Evolutionary conservation across 805 yeast genomes (phyloP).

Genomic region (Yarrowia deformans): DNA sequence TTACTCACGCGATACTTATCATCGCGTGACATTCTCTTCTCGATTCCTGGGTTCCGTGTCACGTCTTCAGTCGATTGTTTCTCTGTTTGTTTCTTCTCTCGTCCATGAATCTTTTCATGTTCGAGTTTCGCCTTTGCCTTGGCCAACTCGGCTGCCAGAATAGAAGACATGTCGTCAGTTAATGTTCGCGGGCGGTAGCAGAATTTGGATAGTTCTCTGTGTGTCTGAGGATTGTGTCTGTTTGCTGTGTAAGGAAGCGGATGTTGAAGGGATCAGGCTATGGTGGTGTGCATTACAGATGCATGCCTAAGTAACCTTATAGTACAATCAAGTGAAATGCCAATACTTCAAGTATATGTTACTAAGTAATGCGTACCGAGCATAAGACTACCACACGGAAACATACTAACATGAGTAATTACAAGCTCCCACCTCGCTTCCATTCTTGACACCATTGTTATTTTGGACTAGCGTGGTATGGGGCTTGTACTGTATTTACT

Average conservation of each 20-base stretch:
- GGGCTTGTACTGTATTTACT: background rate
- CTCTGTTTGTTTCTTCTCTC: background rate
- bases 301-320: background rate
- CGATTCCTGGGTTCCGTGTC: slow-evolving; percentile 4
- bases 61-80: background rate
- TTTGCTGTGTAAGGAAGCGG: too few relatives aligned
- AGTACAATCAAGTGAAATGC: background rate
- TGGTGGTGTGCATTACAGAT: background rate
- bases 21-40: slow-evolving; percentile 10
- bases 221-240: too few relatives aligned
- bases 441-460: too few relatives aligned
- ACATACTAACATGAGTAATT: too few relatives aligned
- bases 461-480: too few relatives aligned
- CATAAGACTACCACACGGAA: too few relatives aligned
- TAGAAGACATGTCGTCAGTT: background rate
- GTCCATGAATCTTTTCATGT: slow-evolving; percentile 7
- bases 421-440: too few relatives aligned
- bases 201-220: too few relatives aligned
- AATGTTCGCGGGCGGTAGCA: background rate
- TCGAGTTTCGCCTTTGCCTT: slow-evolving; percentile 29
- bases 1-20: background rate
- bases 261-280: background rate
- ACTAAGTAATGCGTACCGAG: background rate
- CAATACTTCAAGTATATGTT: background rate
- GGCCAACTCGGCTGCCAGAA: slow-evolving; percentile 19